phyloP scores from a whole-genome alignment of 2,329 filamentous ascomycete genomes.

The Fusarium kyushuense region DNA sequence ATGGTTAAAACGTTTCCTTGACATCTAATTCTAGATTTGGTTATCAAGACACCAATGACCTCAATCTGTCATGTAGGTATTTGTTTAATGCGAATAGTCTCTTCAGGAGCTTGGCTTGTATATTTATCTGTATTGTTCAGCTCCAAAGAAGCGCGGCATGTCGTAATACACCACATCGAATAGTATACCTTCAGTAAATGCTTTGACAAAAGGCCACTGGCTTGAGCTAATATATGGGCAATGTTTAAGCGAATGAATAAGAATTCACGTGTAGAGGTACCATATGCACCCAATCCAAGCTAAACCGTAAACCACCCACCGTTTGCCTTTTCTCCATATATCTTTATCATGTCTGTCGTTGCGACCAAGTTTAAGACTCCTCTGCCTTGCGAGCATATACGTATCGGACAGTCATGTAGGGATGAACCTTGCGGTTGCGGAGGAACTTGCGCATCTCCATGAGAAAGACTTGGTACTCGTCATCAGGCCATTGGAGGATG shows the following conservation, averaged over 20 bases:
- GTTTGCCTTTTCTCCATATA: neutral
- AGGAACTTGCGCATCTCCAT: slow-evolving; percentile 36
- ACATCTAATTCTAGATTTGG: no score
- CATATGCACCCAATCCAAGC: no score
- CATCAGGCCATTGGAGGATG: slow-evolving; percentile 37
- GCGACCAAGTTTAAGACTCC: neutral
- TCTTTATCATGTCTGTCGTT: neutral
- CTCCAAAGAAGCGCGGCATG: no score
- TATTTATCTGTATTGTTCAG: no score
- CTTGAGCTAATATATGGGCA: neutral
- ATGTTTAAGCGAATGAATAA: neutral
- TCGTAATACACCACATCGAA: no score
- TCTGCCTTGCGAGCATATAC: slow-evolving; percentile 38
- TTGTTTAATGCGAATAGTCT: no score
- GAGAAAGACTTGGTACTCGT: slow-evolving; percentile 41
- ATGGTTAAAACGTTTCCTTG: no score
- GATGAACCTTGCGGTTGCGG: slow-evolving; percentile 30
- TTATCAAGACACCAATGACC: no score
- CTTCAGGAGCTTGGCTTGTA: no score
- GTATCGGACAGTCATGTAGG: slow-evolving; percentile 39
- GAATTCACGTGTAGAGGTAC: neutral
- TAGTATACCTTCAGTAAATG: no score
- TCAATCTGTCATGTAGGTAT: no score
- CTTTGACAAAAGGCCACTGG: no score
- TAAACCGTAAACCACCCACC: neutral